Base-by-base conservation (phyloP, 768 basidiomycete species). In the Cystobasidium onofrii region DNA sequence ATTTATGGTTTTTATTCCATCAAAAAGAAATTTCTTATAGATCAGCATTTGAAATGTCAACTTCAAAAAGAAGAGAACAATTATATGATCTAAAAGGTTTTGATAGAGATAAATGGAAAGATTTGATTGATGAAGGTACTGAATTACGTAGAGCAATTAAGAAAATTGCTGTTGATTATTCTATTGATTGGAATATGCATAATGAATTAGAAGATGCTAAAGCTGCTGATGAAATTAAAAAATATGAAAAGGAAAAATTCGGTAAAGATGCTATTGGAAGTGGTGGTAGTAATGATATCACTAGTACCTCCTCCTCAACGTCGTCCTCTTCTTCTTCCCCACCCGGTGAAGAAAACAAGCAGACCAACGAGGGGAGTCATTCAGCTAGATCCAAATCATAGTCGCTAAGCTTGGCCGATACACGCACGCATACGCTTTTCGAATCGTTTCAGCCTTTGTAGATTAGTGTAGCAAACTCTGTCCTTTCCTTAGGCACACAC, bases 41-140 rank as follows among this genome's bases (percentile, higher is more conserved):
- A 31, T 57, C 54, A 29, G 69, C 52, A 55, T 71, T 71, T 31
- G 69, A 71, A 39, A 71, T 71, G 69, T 71, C 69, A 27, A 60
- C 69, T 34, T 57, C 54, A 23, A 71, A 60, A 44, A 12, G 69
- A 29, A 23, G 54, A 36, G 69, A 71, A 44, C 69, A 71, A 39
- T 52, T 71, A 57, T 71, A 71, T 34, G 69, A 71, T 60, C 7
- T 12, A 27, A 71, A 71, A 36, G 69, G 69, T 20, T 71, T 71
- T 39, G 69, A 71, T 52, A 46, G 69, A 39, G 23, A 71, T 9
- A 29, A 34, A 36, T 71, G 69, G 69, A 27, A 27, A 34, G 69
- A 71, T 61, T 52, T 71, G 10, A 31, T 55, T 27, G 69, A 71
- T 44, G 69, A 71, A 55, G 69, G 69, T 60, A 60, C 69, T 10